Base-by-base conservation (phyloP, 345 rosid species). In the Hibiscus trionum region DNA sequence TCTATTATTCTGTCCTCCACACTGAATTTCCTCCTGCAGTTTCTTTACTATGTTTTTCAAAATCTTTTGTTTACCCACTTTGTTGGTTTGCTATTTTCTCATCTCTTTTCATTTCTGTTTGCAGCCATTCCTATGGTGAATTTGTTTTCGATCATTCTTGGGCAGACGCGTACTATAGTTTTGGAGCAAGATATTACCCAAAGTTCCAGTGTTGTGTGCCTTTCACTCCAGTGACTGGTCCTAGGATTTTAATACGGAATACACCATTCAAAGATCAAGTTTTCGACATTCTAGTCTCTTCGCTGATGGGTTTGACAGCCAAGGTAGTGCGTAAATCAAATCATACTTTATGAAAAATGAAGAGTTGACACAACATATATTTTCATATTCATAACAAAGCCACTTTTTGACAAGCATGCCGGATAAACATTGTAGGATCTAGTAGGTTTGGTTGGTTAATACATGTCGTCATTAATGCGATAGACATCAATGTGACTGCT, bases 191-290 rank as follows among this genome's bases (percentile, higher is more conserved):
- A 86, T 91, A 91, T 78, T 94, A 94, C 82, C 98, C 98, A 24
- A 94, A 94, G 84, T 89, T 90, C 65, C 98, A 94, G 76, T 90
- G 90, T 31, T 94, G 98, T 84, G 96, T 94, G 66, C 97, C 97
- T 79, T 91, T 94, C 85, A 91, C 98, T 39, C 98, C 97, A 0
- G 97, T 94, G 44, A 83, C 98, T 77, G 98, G 95, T 60, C 98
- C 97, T 39, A 83, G 96, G 88, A 88, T 94, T 76, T 71, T 94
- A 66, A 61, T 88, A 57, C 95, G 95, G 29, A 63, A 90, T 79
- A 75, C 77, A 61, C 70, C 85, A 58, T 76, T 73, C 73, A 90
- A 82, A 88, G 89, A 88, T 74, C 91, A 94, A 78, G 80, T 94
- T 66, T 86, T 88, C 56, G 91, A 90, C 76, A 79, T 83, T 76